phyloP scores from a whole-genome alignment of 192 early-diverging fungal species.

The Umbelopsis ramanniana region DNA sequence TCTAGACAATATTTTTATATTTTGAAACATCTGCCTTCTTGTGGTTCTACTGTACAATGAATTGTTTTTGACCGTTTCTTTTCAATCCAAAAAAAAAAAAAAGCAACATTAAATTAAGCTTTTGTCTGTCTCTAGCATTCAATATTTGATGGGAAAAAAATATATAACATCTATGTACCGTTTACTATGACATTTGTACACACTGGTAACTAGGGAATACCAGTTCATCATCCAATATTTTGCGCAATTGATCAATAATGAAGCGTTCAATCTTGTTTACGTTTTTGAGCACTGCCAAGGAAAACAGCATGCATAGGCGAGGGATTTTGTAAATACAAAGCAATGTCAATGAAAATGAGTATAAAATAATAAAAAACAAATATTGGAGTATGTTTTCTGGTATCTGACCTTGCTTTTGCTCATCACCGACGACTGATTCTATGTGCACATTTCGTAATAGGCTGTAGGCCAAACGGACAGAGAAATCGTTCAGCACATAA shows the following conservation, averaged over 20 bases:
- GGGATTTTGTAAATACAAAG: no score
- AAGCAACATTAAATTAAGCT: no score
- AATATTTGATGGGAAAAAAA: no score
- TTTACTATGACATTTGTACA: conserved; percentile 11
- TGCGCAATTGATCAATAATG: conserved; percentile 77
- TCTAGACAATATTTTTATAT: no score
- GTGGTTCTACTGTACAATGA: no score
- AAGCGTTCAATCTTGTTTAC: conserved; percentile 83
- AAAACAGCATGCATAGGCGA: background rate
- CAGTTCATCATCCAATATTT: conserved; percentile 75
- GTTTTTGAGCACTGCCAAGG: conserved; percentile 68
- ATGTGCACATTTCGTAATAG: conserved; percentile 61
- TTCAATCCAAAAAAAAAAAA: no score
- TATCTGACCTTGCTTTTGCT: conserved; percentile 64
- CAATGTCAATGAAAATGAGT: background rate
- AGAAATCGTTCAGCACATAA: background rate
- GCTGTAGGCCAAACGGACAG: conserved; percentile 29
- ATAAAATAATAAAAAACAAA: background rate
- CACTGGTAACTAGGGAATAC: conserved; percentile 76
- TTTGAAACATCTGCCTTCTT: no score
- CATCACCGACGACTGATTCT: conserved; percentile 69
- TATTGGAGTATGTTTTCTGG: background rate
- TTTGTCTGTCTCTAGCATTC: no score
- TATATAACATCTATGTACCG: no score
- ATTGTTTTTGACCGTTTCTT: no score